A percentile compares a stretch with the other conserved stretches of the same genome.
phyloP scores from a whole-genome alignment of 179 eudicot genomes.

The Corrigiola litoralis region DNA sequence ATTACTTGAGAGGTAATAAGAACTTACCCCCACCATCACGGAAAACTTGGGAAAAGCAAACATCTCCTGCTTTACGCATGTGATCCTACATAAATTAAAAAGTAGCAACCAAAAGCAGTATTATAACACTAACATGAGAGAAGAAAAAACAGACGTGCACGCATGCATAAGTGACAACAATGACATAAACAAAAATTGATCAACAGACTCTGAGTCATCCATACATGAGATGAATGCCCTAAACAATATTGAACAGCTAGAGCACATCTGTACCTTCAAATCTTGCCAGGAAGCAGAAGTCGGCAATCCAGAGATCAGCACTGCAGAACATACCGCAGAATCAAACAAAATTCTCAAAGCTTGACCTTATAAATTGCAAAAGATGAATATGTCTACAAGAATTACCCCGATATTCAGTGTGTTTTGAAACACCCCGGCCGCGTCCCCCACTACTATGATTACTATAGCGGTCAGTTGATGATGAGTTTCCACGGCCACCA shows the following conservation, averaged over 20 bases:
- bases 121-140: neutral
- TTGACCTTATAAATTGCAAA: neutral
- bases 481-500: conserved; percentile 88
- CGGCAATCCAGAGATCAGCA: conserved; percentile 72
- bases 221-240: neutral
- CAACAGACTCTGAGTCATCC: no score
- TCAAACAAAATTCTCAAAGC: neutral
- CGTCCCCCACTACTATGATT: conserved; percentile 54
- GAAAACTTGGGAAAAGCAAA: conserved; percentile 82
- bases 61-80: conserved; percentile 97
- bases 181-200: no score
- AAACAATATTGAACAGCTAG: neutral
- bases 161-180: neutral
- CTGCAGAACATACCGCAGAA: conserved; percentile 30
- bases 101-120: neutral
- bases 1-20: neutral
- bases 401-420: conserved; percentile 84
- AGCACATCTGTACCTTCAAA: conserved; percentile 52
- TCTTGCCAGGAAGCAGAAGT: conserved; percentile 98
- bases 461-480: conserved; percentile 63
- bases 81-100: conserved; percentile 54
- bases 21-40: conserved; percentile 73
- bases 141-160: neutral
- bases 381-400: neutral
- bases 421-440: conserved; percentile 76